Evolutionary conservation across 2,329 filamentous ascomycete genomes (phyloP).

Genomic region (Aspergillus alliaceus): DNA sequence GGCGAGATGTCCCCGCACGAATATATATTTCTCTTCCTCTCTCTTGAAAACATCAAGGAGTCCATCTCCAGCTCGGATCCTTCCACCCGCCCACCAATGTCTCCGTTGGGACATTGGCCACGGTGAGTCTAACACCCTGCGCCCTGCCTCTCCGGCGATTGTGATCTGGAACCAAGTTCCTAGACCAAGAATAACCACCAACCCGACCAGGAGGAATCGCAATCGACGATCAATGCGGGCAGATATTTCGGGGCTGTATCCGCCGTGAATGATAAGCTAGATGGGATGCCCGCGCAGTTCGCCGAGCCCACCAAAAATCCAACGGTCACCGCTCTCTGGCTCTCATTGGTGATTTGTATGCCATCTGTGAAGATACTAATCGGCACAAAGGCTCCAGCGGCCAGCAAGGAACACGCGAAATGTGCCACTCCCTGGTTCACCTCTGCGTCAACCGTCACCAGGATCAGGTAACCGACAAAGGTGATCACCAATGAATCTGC

Average conservation of each 20-base stretch:
- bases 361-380: conserved; percentile 14
- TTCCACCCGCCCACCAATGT: conserved; percentile 9
- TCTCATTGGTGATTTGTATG: conserved; percentile 11
- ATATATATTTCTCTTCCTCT: no score
- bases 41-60: no score
- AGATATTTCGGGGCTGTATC: conserved; percentile 10
- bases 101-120: conserved; percentile 8
- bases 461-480: conserved; percentile 15
- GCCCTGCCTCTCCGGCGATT: conserved; percentile 6
- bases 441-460: conserved; percentile 10
- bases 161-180: conserved; percentile 10
- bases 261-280: conserved; percentile 12
- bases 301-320: conserved; percentile 14
- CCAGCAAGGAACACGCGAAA: conserved; percentile 14
- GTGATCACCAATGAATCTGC: conserved; percentile 12
- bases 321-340: conserved; percentile 6
- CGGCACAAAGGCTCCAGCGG: conserved; percentile 10
- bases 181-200: conserved; percentile 7
- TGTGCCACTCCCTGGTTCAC: conserved; percentile 9
- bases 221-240: conserved; percentile 12
- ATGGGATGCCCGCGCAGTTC: conserved; percentile 14
- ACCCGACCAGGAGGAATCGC: conserved; percentile 5
- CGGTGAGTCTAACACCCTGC: conserved; percentile 9
- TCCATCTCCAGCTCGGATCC: conserved; percentile 15
- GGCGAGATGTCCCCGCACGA: no score